Evolutionary conservation across 2,329 filamentous ascomycete genomes (phyloP), one percentile per base, ranked within the genome.

Genomic region (Emmonsiellopsis sp.): DNA sequence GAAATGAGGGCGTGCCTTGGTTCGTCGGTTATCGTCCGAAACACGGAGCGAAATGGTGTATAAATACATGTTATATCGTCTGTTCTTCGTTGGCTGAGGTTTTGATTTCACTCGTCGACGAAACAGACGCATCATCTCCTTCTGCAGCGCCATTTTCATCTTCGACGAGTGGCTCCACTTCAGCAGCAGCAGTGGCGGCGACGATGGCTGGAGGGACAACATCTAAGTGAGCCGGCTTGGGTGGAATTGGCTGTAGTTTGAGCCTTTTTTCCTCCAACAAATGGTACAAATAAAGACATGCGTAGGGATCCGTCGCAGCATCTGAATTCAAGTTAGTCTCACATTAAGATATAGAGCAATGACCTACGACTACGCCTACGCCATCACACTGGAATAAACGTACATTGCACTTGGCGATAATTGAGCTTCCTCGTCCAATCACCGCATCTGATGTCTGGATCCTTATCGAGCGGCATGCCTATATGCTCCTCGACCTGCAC

Each of bases 261-360:
- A 42, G 32, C 14, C 43, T 32, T 61, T 86, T 81, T 49, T 79
- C 71, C 54, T 96, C 85, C 44, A 95, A 73, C 1, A 79, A 77
- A 55, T 88, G 75, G 62, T 82, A 95, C 1, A 96, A 73, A 53
- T 88, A 85, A 9, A 86, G 70, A 43, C 84, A 81, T 55, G 87
- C 89, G 65, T 95, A 96, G 0, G 88, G 86, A 66, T 95, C 89
- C 0, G 87, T 84, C 10, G 88, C 89, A 8, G 88, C 83, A 68
- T 91, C 84, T 87, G 60, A n/a, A 17, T 48, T 48, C 34, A 33
- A 21, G 17, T 14, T 17, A 36, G 17, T 7, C 7, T 6, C 32
- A 27, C n/a, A 36, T 6, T 5, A 33, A 5, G 10, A 10, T 11
- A 2, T 7, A 1, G n/a, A 14, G 32, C 31, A 27, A 1, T 27